Base-by-base conservation (phyloP, 192 early-diverging fungal genomes). In the Pilaira anomala region DNA sequence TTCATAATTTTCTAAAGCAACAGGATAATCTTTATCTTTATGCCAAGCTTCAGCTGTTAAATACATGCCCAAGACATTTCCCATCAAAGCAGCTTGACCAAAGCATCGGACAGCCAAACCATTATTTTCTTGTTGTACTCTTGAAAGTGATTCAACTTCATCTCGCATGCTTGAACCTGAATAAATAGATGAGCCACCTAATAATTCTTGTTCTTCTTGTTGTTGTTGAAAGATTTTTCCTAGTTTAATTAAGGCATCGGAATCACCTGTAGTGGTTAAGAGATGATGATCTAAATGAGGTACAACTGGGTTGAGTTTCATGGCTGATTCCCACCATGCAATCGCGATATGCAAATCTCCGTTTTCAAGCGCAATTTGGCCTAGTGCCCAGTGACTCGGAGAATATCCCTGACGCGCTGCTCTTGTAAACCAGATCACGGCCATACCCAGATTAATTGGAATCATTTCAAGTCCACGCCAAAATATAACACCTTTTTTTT, bases 311-410 rank as follows among this genome's bases (percentile, higher is more conserved):
- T 59, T 64, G 8, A 56, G 40, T 0, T 48, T 36, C 19, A 73
- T 59, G 4, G 71, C 60, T n/a, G 44, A 48, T 42, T 60, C 48
- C 60, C 66, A 73, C 71, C 71, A 73, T 0, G 41, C 46, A 18
- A 62, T 60, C n/a, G 71, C 71, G 14, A 67, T 54, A 28, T 73
- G 65, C 41, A 63, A 33, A 48, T 73, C 65, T 21, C 71, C 71
- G 29, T 67, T 62, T 39, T 73, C 71, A 18, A 66, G 48, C 5
- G 71, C 65, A 30, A 73, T 63, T 33, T 67, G 60, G 1, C 71
- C 71, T 16, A 73, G 60, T 5, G 60, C 67, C 67, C 67, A 69
- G 33, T 62, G 60, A 40, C 67, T 69, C 9, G 59, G 60, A 22
- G 60, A 40, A 24, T 69, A 63, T 9, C 54, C 62, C 44, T 66